phyloP scores from a whole-genome alignment of 345 rosid species.

The Gossypium raimondii region DNA sequence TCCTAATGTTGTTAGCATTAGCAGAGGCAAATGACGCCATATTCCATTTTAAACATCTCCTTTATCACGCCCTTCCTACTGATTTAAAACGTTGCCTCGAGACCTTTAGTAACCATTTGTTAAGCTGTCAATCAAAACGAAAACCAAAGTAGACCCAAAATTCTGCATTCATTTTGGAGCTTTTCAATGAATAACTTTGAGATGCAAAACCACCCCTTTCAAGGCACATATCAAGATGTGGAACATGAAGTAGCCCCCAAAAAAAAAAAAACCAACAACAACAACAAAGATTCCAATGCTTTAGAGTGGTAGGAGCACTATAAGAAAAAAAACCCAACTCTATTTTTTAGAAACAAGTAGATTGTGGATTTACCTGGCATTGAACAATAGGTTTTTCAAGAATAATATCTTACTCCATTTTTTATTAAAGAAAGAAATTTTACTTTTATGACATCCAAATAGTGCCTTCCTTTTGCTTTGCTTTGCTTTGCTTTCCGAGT shows the following conservation, averaged over 20 bases:
- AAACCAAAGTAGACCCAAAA: constrained; percentile 4
- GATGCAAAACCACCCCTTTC: background rate
- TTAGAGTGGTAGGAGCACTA: background rate
- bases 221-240: background rate
- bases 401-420: constrained; percentile 31
- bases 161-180: constrained; percentile 6
- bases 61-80: constrained; percentile 22
- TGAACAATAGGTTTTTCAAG: constrained; percentile 9
- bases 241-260: background rate
- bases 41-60: constrained; percentile 35
- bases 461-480: constrained; percentile 33
- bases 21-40: constrained; percentile 32
- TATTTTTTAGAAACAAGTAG: background rate
- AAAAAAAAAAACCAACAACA: background rate
- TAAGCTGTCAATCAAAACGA: constrained; percentile 4
- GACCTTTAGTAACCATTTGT: background rate
- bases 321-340: background rate
- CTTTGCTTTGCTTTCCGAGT: constrained; percentile 25
- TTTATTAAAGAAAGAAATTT: constrained; percentile 23
- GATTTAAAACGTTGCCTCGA: constrained; percentile 13
- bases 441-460: constrained; percentile 28
- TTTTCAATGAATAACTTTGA: background rate
- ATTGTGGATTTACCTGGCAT: constrained; percentile 4
- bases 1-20: constrained; percentile 17
- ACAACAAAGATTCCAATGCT: background rate